Evolutionary conservation across 2,329 filamentous ascomycete genomes (phyloP).

Genomic region (Simplicillium aogashimaense): DNA sequence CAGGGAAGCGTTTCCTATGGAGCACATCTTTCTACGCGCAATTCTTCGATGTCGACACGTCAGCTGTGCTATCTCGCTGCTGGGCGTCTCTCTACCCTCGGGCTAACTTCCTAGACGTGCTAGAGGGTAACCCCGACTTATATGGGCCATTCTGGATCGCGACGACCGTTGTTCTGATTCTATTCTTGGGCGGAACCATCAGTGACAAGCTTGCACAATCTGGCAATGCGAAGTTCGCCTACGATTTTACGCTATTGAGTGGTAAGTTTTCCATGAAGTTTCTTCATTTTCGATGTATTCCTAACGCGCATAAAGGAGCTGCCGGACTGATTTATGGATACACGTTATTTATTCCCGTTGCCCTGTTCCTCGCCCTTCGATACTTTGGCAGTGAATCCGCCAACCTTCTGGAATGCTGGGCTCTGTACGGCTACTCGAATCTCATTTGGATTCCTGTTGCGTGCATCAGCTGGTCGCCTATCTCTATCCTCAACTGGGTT

Average conservation of each 20-base stretch:
- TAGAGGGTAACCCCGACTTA: constrained; percentile 92
- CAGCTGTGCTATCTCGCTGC: constrained; percentile 78
- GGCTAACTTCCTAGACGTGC: constrained; percentile 90
- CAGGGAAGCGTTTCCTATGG: constrained; percentile 87
- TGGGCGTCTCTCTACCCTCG: constrained; percentile 82
- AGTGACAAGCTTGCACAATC: constrained; percentile 73
- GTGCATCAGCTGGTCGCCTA: constrained; percentile 78
- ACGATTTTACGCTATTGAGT: constrained; percentile 83
- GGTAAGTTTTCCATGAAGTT: constrained; percentile 38
- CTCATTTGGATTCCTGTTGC: constrained; percentile 96
- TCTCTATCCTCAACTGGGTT: constrained; percentile 82
- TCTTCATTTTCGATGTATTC: constrained; percentile 4
- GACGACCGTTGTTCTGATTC: constrained; percentile 88
- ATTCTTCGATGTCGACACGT: constrained; percentile 97
- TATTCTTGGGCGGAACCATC: constrained; percentile 93
- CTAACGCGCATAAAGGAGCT: constrained; percentile 42
- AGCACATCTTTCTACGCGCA: constrained; percentile 87
- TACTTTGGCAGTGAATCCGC: constrained; percentile 95
- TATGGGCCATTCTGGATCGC: constrained; percentile 99
- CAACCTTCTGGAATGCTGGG: constrained; percentile 90
- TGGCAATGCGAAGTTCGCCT: constrained; percentile 66
- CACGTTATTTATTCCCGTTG: constrained; percentile 75
- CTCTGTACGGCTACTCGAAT: constrained; percentile 92
- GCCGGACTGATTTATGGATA: constrained; percentile 94
- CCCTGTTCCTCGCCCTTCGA: constrained; percentile 76